phyloP scores from a whole-genome alignment of 2,329 filamentous ascomycete genomes.

The Epichloe sibirici region DNA sequence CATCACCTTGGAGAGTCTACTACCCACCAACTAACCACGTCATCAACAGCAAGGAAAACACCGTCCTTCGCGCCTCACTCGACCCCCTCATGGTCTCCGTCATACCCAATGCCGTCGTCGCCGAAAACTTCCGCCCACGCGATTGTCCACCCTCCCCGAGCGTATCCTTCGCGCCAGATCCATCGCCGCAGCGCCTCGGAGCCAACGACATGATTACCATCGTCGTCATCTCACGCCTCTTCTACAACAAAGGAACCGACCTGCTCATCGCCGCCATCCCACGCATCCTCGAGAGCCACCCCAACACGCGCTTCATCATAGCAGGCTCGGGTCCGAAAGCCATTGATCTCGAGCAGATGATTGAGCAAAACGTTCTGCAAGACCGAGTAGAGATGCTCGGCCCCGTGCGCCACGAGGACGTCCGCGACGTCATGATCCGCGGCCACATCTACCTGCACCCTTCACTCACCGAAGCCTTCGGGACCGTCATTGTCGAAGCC shows the following conservation, averaged over 20 bases:
- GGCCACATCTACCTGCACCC: conserved; percentile 96
- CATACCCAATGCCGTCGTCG: conserved; percentile 93
- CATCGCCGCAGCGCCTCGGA: conserved; percentile 55
- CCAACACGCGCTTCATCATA: conserved; percentile 93
- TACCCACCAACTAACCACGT: neutral
- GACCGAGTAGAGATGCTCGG: conserved; percentile 89
- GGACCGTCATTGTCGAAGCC: conserved; percentile 94
- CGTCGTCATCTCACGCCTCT: conserved; percentile 90
- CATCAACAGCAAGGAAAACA: conserved; percentile 77
- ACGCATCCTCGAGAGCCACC: conserved; percentile 75
- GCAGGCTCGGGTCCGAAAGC: conserved; percentile 92
- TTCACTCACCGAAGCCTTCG: conserved; percentile 90
- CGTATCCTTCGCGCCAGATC: conserved; percentile 27
- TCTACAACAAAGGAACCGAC: conserved; percentile 98
- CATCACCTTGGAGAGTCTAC: neutral
- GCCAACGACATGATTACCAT: conserved; percentile 87
- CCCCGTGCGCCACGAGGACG: conserved; percentile 86
- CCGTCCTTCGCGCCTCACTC: conserved; percentile 81
- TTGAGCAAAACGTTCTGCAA: conserved; percentile 87
- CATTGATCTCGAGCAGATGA: conserved; percentile 96
- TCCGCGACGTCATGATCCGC: conserved; percentile 92
- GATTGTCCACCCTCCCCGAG: conserved; percentile 24
- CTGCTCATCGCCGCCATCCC: conserved; percentile 93
- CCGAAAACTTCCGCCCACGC: conserved; percentile 79
- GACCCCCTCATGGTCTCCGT: conserved; percentile 96